Base-by-base conservation (phyloP, 1,139 yeast species). In the Saccharomycopsis phalli region DNA sequence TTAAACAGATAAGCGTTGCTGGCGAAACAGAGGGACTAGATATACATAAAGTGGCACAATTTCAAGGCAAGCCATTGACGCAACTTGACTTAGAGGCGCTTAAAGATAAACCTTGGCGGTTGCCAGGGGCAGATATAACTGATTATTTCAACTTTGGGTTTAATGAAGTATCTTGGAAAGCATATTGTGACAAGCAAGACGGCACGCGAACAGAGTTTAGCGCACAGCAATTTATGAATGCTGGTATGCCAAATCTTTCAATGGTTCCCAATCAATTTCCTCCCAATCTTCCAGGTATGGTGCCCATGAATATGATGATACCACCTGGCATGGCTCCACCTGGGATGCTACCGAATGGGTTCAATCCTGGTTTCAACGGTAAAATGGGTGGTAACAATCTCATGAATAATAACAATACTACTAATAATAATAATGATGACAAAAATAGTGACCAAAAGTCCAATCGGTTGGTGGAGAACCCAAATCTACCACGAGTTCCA, bases 111-210 rank as follows among this genome's bases (percentile, higher is more conserved):
- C 98, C 98, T 2, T 91, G 99, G 99, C 72, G 98, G 55, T 80
- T 83, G 50, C 97, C 97, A 0, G 96, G 96, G 38, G 95, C 95
- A 2, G 96, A 91, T 59, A 66, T 84, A 33, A 75, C 94, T 2
- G 98, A 91, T 59, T 91, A 87, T 58, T 91, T 91, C 66, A 91
- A 91, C 60, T 91, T 80, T 54, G 98, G 98, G 2, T 91, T 91
- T 57, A 95, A 93, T 57, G 99, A 91, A 61, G 74, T 83, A 49
- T 82, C 96, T 13, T 91, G 99, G 99, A 77, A 83, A 39, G 88
- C 93, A 18, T 91, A 91, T 61, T 80, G 95, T 50, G 70, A 81
- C 39, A 86, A 86, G 57, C 96, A 88, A 56, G 95, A 87, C 59
- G 79, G 77, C 49, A 58, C 81, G 38, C 69, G 94, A 44, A 79